Conservation (phyloP, 225 moss, liverwort and hornwort genomes). For the Anthoceros angustus region DNA sequence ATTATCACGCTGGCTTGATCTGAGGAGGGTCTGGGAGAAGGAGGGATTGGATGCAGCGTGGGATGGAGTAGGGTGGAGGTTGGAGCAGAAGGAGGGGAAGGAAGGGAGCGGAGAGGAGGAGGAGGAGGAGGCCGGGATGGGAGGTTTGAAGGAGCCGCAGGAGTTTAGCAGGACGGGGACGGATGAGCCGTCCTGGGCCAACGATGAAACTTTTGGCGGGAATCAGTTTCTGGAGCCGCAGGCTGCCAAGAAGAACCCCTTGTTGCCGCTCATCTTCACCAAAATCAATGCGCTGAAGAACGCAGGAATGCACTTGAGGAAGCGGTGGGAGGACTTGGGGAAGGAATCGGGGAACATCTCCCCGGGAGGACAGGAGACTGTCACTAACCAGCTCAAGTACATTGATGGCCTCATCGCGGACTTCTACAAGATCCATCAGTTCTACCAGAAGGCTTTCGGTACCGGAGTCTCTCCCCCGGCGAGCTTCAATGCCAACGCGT, state of each 20-base stretch:
- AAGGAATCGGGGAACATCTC: neutral
- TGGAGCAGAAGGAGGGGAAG: neutral
- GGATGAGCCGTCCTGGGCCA: neutral
- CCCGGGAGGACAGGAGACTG: neutral
- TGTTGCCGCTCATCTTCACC: neutral
- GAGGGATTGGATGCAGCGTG: neutral
- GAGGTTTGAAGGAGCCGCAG: neutral
- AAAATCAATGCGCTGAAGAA: slow-evolving; percentile 1
- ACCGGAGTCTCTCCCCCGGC: neutral
- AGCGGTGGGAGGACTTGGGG: neutral
- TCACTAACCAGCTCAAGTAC: neutral
- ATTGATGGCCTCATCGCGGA: slow-evolving; percentile 1
- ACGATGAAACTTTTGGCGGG: neutral
- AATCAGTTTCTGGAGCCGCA: neutral
- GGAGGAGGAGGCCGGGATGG: neutral
- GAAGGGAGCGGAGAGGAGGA: neutral
- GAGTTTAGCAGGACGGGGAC: neutral
- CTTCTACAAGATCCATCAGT: neutral
- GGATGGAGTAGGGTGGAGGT: neutral
- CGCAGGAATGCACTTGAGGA: neutral
- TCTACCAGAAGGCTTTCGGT: neutral
- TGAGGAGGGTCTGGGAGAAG: neutral
- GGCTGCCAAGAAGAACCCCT: neutral
- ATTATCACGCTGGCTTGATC: too few species aligned
- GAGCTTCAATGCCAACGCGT: neutral